These are phyloP conservation scores for Clavulina sp. DNA, from an alignment of 768 basidiomycete species.

Conservation along the genomic window DNA sequence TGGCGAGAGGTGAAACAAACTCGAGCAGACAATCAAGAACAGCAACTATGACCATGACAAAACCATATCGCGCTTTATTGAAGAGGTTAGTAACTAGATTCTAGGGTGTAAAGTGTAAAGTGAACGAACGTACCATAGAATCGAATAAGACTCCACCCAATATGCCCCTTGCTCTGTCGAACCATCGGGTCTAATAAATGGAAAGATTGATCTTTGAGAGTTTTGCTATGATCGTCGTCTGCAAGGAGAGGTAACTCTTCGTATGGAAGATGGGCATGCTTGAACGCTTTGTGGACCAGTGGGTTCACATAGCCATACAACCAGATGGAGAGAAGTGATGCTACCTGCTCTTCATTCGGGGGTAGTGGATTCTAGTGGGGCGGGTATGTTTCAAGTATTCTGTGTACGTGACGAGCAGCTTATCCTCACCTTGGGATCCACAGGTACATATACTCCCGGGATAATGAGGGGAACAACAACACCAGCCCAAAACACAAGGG, in stretches of 20 bases:
- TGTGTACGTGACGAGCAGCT: neutral
- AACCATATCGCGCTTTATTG: too few species aligned
- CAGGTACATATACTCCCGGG: conserved; percentile 40
- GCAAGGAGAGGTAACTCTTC: conserved; percentile 29
- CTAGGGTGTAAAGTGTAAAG: too few species aligned
- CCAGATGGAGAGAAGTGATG: conserved; percentile 27
- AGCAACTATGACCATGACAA: too few species aligned
- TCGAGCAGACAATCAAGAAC: too few species aligned
- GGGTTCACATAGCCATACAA: conserved; percentile 39
- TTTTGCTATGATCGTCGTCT: conserved; percentile 24
- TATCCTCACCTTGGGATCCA: conserved; percentile 30
- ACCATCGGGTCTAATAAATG: conserved; percentile 1
- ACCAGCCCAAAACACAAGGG: conserved; percentile 26
- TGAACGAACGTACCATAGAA: too few species aligned
- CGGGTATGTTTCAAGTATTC: neutral
- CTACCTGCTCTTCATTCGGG: conserved; percentile 33
- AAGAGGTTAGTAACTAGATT: too few species aligned
- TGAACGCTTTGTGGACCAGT: conserved; percentile 27
- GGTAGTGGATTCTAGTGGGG: conserved; percentile 19
- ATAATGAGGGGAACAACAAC: conserved; percentile 35
- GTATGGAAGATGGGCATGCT: conserved; percentile 22
- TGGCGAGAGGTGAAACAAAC: too few species aligned
- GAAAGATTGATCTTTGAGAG: conserved; percentile 10
- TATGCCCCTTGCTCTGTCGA: conserved; percentile 12
- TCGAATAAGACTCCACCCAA: conserved; percentile 16